Evolutionary conservation across 805 yeast genomes (phyloP).

Genomic region (Saturnispora zaruensis): DNA sequence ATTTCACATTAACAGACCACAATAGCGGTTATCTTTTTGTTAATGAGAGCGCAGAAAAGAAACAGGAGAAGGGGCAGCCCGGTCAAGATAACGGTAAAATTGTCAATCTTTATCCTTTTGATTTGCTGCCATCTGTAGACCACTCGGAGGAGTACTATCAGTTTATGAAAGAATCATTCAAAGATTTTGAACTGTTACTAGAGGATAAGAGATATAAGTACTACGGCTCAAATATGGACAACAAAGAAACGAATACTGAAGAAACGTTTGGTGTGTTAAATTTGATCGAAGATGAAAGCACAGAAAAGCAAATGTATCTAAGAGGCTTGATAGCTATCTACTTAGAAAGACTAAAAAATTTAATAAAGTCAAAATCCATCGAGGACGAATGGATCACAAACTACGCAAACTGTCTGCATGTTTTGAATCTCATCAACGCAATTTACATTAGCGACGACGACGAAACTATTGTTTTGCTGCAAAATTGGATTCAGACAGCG

Average conservation of each 20-base stretch:
- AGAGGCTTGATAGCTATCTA: conserved; percentile 19
- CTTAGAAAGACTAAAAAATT: conserved; percentile 25
- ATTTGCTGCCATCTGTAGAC: conserved; percentile 29
- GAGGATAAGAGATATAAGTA: conserved; percentile 34
- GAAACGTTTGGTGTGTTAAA: conserved; percentile 26
- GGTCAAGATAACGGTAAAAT: conserved; percentile 24
- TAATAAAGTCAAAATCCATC: conserved; percentile 25
- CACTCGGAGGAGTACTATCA: conserved; percentile 34
- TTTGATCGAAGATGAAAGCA: conserved; percentile 28
- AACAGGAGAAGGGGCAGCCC: not conserved
- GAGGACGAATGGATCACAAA: conserved; percentile 21
- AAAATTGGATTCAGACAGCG: conserved; percentile 60
- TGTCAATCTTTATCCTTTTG: conserved; percentile 36
- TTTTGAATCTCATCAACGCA: conserved; percentile 52
- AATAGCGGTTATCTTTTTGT: not conserved
- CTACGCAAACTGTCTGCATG: conserved; percentile 37
- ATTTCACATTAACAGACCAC: conserved; percentile 25
- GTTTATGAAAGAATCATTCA: conserved; percentile 44
- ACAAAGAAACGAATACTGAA: conserved; percentile 14
- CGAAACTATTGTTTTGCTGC: conserved; percentile 36
- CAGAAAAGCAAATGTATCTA: conserved; percentile 32
- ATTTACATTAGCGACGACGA: conserved; percentile 37
- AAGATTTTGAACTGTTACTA: conserved; percentile 42
- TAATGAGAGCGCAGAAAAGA: not conserved
- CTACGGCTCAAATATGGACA: conserved; percentile 13